Evolutionary conservation across 148 eudicot species (phyloP), one percentile per base, ranked within the genome.

Genomic region (Dysphania ambrosioides): DNA sequence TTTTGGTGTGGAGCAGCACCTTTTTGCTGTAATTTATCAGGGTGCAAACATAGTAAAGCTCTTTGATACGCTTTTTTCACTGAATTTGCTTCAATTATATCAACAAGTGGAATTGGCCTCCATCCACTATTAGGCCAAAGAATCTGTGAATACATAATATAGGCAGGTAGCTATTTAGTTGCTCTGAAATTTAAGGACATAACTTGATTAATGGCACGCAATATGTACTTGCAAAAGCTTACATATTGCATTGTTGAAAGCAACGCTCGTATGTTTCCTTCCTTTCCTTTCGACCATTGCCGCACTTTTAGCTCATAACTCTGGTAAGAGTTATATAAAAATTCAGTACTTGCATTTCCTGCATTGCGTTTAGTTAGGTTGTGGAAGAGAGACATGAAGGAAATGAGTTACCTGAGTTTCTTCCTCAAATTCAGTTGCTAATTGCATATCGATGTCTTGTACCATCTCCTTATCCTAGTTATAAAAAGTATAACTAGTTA

Each of bases 91-190:
- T 93, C 98, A 21, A 93, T 91, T 47, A 93, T 84, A 76, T 89
- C 89, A 64, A 88, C 90, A 24, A 93, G 88, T 8, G 98, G 85
- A 26, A 93, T 89, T 10, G 98, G 86, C 76, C 89, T 91, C 98
- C 98, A 93, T 77, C 98, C 98, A 75, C 98, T 89, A 36, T 83
- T 87, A 24, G 85, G 80, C 98, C 97, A 93, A 78, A 93, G 91
- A 73, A 93, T 89, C 98, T 93, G 78, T 27, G 5, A 49, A 42
- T 13, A 42, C 49, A 42, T 42, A 42, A 1, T 42, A 42, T 42
- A 42, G 13, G 49, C 13, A 7, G 10, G 13, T 7, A 42, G 0
- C 49, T 42, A 7, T 42, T 42, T 8, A 42, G 49, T 42, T 42
- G 49, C 13, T 42, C 8, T 42, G 49, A 42, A 13, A 42, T 8